Evolutionary conservation across 768 basidiomycete genomes (phyloP), one percentile per base, ranked within the genome.

Genomic region (Tricholomella constricta): DNA sequence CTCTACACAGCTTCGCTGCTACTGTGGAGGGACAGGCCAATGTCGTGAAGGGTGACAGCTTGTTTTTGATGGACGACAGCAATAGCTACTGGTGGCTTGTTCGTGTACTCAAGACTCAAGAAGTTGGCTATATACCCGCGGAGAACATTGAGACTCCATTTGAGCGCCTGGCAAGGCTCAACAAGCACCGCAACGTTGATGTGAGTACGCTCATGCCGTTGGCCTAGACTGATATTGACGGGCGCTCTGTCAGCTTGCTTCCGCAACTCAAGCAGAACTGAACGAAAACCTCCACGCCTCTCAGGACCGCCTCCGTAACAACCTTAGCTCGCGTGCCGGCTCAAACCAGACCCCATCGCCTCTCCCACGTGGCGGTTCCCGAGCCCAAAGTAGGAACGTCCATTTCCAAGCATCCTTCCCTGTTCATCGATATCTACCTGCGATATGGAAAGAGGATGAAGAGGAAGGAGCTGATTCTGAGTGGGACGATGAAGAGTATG

Each of bases 31-130:
- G 97, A 22, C 97, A 99, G 73, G 97, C 97, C 2, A 97, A 91
- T 60, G 97, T 99, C 59, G 92, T 97, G 70, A 98, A 98, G 72
- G 97, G 97, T 22, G 96, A 99, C 78, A 91, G 91, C 56, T 80
- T 99, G 41, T 88, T 94, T 66, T 78, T 99, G 38, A 93, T 98
- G 83, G 97, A 99, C 73, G 97, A 99, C 69, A 93, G 88, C 52
- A 98, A 99, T 71, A 93, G 91, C 71, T 99, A 99, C 74, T 98
- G 97, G 97, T 98, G 97, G 97, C 89, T 98, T 45, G 96, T 99
- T 7, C 85, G 94, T 42, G 97, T 99, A 8, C 85, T 99, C 58
- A 98, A 98, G 75, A 98, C 96, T 7, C 94, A 98, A 70, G 94
- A 97, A 64, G 93, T 99, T 14, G 97, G 97, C 0, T 99, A 99